Conservation (phyloP, 805 yeast species). For the Kuraishia hungarica region DNA sequence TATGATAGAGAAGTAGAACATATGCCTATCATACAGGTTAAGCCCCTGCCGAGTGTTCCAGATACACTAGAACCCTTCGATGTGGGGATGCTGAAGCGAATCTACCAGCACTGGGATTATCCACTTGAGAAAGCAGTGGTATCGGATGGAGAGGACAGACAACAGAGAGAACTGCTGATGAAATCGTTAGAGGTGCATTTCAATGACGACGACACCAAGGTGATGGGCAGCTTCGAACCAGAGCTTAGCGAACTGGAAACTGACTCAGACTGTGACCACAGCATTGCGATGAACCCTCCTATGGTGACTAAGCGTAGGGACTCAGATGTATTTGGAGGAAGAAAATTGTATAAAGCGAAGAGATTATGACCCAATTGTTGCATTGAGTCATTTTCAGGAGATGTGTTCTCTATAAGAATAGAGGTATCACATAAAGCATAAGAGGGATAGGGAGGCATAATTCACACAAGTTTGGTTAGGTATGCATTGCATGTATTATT, state of each 20-base stretch:
- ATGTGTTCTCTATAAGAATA: too few species aligned
- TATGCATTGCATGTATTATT: neutral
- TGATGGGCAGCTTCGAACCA: neutral
- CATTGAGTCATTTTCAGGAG: too few species aligned
- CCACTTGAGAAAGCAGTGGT: neutral
- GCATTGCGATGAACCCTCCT: neutral
- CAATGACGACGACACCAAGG: neutral
- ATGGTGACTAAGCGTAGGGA: neutral
- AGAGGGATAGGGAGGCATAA: too few species aligned
- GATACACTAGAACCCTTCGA: neutral
- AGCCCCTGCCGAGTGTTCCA: neutral
- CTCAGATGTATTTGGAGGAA: neutral
- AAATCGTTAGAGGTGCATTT: neutral
- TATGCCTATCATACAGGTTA: neutral
- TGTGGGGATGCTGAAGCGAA: neutral
- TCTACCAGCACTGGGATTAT: neutral
- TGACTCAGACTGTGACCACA: neutral
- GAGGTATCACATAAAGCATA: too few species aligned
- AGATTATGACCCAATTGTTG: neutral
- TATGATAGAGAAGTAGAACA: neutral
- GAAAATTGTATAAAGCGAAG: neutral
- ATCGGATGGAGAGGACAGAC: neutral
- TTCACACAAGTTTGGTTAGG: too few species aligned
- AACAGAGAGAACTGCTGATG: neutral
- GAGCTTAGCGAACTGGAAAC: neutral